Evolutionary conservation across 2,329 filamentous ascomycete genomes (phyloP), one percentile per base, ranked within the genome.

Genomic region (Hymenoscyphus fraxineus): DNA sequence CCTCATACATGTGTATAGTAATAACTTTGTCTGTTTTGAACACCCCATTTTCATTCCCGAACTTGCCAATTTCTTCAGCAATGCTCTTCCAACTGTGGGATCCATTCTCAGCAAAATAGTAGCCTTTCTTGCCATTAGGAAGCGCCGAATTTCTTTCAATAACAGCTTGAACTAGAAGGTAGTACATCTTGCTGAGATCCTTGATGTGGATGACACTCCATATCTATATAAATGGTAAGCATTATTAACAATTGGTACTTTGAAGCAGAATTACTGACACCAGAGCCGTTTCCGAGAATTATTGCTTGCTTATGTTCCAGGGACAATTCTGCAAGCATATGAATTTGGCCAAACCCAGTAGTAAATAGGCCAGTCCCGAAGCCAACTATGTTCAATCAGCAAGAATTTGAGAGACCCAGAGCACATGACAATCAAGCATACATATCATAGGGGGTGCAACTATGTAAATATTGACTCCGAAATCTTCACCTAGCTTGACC

Each of bases 361-460:
- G 81, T 78, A 69, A 80, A 82, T 0, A 75, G 68, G 0, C 80
- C 81, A 0, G 72, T 75, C 6, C 80, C 80, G 0, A 68, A 63
- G 19, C 82, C 82, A 68, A 79, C 66, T 68, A 51, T 6, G 19
- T 5, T 19, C 22, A 10, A 22, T 51, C n/a, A 51, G 44, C n/a
- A 16, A 19, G 15, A 13, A 16, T 16, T 38, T 41, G 32, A 57
- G 19, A 13, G 6, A 19, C 35, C 10, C 27, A 32, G 38, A 13
- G 19, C n/a, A 10, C 27, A 31, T 38, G 38, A 56, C 10, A 32
- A 12, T 13, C 0, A 22, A 55, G 27, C 64, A 54, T 65, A 69
- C 67, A 85, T 58, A 85, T 80, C 3, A 77, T 76, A 0, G 80
- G 80, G 0, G 77, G 74, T 76, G 80, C 81, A 56, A 84, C 73